phyloP scores from a whole-genome alignment of 176 grass and related monocot genomes.

The Eragrostis nindensis region DNA sequence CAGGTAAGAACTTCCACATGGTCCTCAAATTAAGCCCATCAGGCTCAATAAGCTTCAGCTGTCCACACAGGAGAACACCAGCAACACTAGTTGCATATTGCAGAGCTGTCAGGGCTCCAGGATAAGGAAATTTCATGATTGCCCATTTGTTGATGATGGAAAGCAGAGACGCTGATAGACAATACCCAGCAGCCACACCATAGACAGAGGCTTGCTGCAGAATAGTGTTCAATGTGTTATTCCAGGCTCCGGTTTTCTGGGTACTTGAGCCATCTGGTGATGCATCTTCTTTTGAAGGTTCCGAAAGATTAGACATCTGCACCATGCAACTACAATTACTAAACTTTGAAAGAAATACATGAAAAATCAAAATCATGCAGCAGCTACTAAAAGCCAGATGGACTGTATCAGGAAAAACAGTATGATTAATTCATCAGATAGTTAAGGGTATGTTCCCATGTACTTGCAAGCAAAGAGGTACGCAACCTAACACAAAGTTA shows the following conservation, averaged over 20 bases:
- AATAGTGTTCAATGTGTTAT: constrained; percentile 39
- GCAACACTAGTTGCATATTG: constrained; percentile 79
- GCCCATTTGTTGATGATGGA: constrained; percentile 96
- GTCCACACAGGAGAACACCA: constrained; percentile 75
- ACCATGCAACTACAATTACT: constrained; percentile 21
- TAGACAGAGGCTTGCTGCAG: constrained; percentile 71
- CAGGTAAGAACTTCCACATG: constrained; percentile 91
- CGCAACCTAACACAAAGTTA: background rate
- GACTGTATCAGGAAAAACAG: background rate
- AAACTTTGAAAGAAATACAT: background rate
- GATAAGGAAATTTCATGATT: constrained; percentile 85
- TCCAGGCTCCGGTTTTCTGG: constrained; percentile 59
- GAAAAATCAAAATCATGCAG: background rate
- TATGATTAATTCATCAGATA: background rate
- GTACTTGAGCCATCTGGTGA: constrained; percentile 34
- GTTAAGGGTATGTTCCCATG: no score
- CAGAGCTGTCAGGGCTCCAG: constrained; percentile 69
- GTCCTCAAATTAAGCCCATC: constrained; percentile 66
- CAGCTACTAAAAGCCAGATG: constrained; percentile 14
- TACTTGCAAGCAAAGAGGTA: background rate
- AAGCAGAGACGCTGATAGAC: constrained; percentile 74
- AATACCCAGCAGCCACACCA: constrained; percentile 80
- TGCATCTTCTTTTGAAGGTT: constrained; percentile 46
- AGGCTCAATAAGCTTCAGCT: constrained; percentile 66
- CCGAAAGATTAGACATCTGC: constrained; percentile 59